These are phyloP conservation scores for Lagerstroemia speciosa DNA, from an alignment of 345 rosid species.

Conservation along the genomic window DNA sequence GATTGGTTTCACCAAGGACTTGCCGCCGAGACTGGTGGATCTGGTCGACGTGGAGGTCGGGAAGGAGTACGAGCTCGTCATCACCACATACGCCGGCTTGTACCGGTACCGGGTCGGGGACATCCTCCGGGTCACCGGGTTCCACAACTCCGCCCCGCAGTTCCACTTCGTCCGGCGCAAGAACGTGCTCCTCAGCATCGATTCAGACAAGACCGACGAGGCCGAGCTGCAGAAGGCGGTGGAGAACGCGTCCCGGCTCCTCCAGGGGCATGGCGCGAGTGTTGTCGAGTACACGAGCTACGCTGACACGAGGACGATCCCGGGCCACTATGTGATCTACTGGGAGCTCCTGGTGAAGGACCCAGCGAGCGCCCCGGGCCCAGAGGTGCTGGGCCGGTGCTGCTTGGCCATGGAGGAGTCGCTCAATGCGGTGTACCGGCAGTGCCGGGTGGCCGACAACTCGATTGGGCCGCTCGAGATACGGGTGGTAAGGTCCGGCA, in stretches of 20 bases:
- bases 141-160: slow-evolving; percentile 86
- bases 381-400: slow-evolving; percentile 42
- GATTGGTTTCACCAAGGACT: slow-evolving; percentile 15
- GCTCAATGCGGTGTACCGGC: slow-evolving; percentile 82
- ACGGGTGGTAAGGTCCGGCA: slow-evolving; percentile 72
- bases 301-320: slow-evolving; percentile 67
- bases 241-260: slow-evolving; percentile 48
- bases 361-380: slow-evolving; percentile 29
- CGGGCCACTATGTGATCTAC: slow-evolving; percentile 86
- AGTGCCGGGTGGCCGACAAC: slow-evolving; percentile 70
- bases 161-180: slow-evolving; percentile 80
- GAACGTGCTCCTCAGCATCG: slow-evolving; percentile 82
- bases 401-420: slow-evolving; percentile 87
- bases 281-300: slow-evolving; percentile 92
- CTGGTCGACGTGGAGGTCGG: slow-evolving; percentile 74
- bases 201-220: slow-evolving; percentile 89
- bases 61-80: slow-evolving; percentile 81
- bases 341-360: slow-evolving; percentile 72
- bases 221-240: slow-evolving; percentile 76
- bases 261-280: slow-evolving; percentile 42
- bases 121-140: slow-evolving; percentile 83
- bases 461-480: slow-evolving; percentile 84
- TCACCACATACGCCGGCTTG: slow-evolving; percentile 81
- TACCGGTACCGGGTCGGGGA: slow-evolving; percentile 89
- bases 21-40: slow-evolving; percentile 37